Base-by-base conservation (phyloP, 768 basidiomycete genomes). In the Tulasnella sp. region DNA sequence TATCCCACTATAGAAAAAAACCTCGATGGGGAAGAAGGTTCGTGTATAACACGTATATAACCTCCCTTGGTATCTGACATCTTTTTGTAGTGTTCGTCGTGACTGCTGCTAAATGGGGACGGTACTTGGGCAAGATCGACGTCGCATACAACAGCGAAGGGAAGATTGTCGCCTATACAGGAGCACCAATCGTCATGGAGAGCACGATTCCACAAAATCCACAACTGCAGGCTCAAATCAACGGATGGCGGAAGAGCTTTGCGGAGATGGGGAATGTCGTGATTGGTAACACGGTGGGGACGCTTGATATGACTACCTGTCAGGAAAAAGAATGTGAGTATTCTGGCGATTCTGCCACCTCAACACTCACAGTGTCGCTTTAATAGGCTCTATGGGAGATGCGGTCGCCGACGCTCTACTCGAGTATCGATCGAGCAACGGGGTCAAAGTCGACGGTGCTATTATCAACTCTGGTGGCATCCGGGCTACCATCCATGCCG, bases 1-100 rank as follows among this genome's bases (percentile, higher is more conserved):
- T 76, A 75, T 60, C 75, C 75, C 3, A 76, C 75, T 5, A 71
- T 75, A 31, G 68, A 62, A 45, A 67, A 64, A 19, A 76, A 75
- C 62, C 63, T 69, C 17, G 69, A 72, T 46, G 72, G 74, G 7
- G 73, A 76, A 17, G 74, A 74, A 42, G 74, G 48, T 57, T 14
- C 19, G 43, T 25, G n/a, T 3, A 8, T 14, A 8, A 52, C 25
- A 9, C 15, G 29, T 57, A 6, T n/a, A 3, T 21, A 0, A 29
- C 12, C 4, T 37, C 21, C 7, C 25, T 42, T 31, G 45, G 21
- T 34, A 6, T 25, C 9, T 46, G 15, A 11, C 52, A 17, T 29
- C 21, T 32, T 36, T 6, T 17, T 46, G 7, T 23, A 60, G 59
- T 76, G 15, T 73, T 72, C 58, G 68, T 76, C n/a, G 71, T 75